A percentile compares a stretch with the other conserved stretches of the same genome.
These are phyloP conservation scores for Kregervanrija pseudodelftensis DNA, from an alignment of 805 yeast species.

Conservation along the genomic window DNA sequence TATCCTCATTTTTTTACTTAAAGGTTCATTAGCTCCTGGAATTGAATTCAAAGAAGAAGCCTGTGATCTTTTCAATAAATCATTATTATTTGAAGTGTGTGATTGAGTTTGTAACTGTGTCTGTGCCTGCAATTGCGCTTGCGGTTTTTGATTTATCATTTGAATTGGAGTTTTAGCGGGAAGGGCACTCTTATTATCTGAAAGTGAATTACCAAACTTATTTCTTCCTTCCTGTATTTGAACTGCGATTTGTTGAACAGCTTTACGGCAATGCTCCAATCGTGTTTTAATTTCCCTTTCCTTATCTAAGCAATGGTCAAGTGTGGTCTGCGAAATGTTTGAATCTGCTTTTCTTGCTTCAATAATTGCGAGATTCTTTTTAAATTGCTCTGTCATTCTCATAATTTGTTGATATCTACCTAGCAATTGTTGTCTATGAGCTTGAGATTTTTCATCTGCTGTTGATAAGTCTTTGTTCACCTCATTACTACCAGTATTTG, in stretches of 20 bases:
- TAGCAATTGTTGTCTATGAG: conserved; percentile 24
- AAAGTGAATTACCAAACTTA: too few relatives aligned
- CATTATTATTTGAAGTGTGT: conserved; percentile 1
- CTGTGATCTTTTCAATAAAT: too few relatives aligned
- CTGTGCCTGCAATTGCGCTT: conserved; percentile 10
- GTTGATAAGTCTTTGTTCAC: conserved; percentile 4
- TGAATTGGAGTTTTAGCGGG: too few relatives aligned
- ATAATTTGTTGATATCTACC: conserved; percentile 37
- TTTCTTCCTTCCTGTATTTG: conserved; percentile 22
- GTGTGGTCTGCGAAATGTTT: conserved; percentile 37
- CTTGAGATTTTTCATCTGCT: conserved; percentile 10
- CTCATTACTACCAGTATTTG: too few relatives aligned
- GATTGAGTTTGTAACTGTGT: conserved; percentile 7
- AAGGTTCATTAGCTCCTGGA: too few relatives aligned
- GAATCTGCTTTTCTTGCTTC: conserved; percentile 40
- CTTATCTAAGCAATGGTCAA: conserved; percentile 39
- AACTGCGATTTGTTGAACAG: conserved; percentile 35
- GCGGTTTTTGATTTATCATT: conserved; percentile 8
- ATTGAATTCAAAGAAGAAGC: too few relatives aligned
- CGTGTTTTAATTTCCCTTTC: conserved; percentile 40
- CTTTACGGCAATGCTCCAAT: conserved; percentile 39
- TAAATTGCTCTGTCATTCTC: conserved; percentile 41
- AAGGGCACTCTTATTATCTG: conserved; percentile 12
- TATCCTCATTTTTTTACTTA: too few relatives aligned
- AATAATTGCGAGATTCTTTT: conserved; percentile 42